A percentile compares a stretch with the other conserved stretches of the same genome.
Conservation (phyloP, 2,329 filamentous ascomycete species). For the Trichothecium roseum region DNA sequence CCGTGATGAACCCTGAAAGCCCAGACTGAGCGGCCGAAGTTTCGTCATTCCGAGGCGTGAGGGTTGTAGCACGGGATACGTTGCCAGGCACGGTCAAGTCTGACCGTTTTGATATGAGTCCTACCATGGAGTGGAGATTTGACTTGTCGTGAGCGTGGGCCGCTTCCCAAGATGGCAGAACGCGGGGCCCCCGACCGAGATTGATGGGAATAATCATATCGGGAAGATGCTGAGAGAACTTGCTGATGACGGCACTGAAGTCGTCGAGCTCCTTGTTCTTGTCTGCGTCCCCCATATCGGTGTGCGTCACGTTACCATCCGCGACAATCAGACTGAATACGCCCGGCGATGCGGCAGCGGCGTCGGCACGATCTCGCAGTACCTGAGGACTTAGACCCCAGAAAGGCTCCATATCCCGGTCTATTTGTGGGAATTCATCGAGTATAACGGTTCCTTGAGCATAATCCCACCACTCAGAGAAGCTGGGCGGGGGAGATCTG, state of each 20-base stretch:
- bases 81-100: not conserved
- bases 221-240: constrained; percentile 63
- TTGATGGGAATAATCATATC: constrained; percentile 84
- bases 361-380: constrained; percentile 49
- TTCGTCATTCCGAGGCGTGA: not conserved
- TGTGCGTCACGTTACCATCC: constrained; percentile 45
- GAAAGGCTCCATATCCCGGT: constrained; percentile 64
- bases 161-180: constrained; percentile 52
- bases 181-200: constrained; percentile 35
- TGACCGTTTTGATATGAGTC: constrained; percentile 17
- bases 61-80: not conserved
- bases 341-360: constrained; percentile 27
- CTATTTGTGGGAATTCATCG: constrained; percentile 74
- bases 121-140: constrained; percentile 16
- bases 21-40: not conserved
- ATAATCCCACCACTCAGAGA: constrained; percentile 77
- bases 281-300: constrained; percentile 18
- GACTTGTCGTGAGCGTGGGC: constrained; percentile 11
- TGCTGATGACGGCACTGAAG: constrained; percentile 55
- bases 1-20: constrained; percentile 8
- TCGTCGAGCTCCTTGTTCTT: constrained; percentile 27
- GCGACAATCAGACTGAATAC: constrained; percentile 47
- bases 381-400: constrained; percentile 61
- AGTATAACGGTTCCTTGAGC: constrained; percentile 64
- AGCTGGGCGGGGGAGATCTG: constrained; percentile 66